Evolutionary conservation across 805 yeast genomes (phyloP).

Genomic region (Candida maesae): DNA sequence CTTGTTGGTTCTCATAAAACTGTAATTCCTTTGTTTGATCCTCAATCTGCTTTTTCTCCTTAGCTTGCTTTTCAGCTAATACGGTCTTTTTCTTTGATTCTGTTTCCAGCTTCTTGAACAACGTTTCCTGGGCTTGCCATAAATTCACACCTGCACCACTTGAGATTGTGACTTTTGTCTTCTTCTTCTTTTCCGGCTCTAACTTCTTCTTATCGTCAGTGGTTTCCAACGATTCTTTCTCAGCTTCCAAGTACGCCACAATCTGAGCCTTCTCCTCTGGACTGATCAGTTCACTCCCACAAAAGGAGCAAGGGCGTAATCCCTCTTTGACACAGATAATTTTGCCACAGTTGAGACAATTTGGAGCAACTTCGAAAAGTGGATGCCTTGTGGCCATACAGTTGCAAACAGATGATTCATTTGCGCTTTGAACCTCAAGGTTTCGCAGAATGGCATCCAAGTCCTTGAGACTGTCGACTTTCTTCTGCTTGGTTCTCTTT

Average conservation of each 20-base stretch:
- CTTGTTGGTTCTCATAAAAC: constrained; percentile 36
- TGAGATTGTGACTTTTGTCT: constrained; percentile 44
- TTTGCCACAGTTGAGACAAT: constrained; percentile 91
- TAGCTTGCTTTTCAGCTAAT: constrained; percentile 32
- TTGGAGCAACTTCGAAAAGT: constrained; percentile 83
- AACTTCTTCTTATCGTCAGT: constrained; percentile 10
- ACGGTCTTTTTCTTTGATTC: constrained; percentile 34
- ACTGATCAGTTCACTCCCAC: constrained; percentile 66
- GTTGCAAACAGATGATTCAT: constrained; percentile 43
- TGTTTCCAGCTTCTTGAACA: constrained; percentile 57
- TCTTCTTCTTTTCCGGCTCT: constrained; percentile 20
- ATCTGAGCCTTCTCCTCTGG: constrained; percentile 60
- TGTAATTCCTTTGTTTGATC: constrained; percentile 43
- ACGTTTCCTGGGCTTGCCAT: constrained; percentile 63
- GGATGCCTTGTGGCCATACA: constrained; percentile 91
- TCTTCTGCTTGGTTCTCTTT: constrained; percentile 38
- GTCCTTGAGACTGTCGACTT: constrained; percentile 56
- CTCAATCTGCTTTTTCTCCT: constrained; percentile 34
- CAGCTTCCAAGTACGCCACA: constrained; percentile 46
- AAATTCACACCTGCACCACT: constrained; percentile 61
- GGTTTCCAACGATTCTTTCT: constrained; percentile 43
- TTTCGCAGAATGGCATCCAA: constrained; percentile 59
- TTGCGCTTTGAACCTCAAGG: constrained; percentile 38
- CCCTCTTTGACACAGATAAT: constrained; percentile 91
- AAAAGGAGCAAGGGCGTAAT: constrained; percentile 80